phyloP scores from a whole-genome alignment of 75 land plant genomes.

The Sequoia sempervirens region DNA sequence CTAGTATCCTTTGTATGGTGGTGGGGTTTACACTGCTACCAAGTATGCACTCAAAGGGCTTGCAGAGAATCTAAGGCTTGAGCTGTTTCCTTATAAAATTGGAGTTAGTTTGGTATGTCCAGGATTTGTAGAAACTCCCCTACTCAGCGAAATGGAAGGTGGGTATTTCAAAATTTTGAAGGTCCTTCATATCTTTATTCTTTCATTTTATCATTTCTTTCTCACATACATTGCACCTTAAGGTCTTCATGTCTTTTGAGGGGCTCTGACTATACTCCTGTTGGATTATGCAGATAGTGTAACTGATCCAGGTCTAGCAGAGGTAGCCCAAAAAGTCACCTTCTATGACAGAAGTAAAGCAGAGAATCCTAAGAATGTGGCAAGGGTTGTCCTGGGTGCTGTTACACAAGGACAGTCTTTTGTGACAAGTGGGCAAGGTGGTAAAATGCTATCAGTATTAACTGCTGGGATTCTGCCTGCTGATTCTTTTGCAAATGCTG shows the following conservation, averaged over 20 bases:
- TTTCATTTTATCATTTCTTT: background rate
- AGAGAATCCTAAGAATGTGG: background rate
- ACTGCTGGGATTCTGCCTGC: background rate
- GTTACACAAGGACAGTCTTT: background rate
- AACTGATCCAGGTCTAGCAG: background rate
- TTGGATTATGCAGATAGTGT: background rate
- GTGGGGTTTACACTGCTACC: constrained; percentile 18
- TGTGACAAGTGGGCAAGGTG: background rate
- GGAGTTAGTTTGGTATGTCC: constrained; percentile 22
- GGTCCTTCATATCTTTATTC: background rate
- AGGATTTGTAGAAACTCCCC: constrained; percentile 33
- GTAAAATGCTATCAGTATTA: background rate
- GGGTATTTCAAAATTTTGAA: background rate
- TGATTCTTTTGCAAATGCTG: background rate
- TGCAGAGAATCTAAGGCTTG: constrained; percentile 26
- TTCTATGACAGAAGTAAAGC: constrained; percentile 10
- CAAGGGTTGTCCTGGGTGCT: background rate
- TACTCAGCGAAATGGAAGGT: constrained; percentile 19
- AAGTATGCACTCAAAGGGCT: constrained; percentile 30
- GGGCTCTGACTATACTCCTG: background rate
- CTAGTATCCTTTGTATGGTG: constrained; percentile 9
- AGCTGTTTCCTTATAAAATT: constrained; percentile 29
- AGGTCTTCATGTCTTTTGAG: background rate
- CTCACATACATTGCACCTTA: background rate
- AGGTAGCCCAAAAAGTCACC: background rate